These are phyloP conservation scores for Aethionema arabicum DNA, from an alignment of 345 rosid species.

Conservation along the genomic window DNA sequence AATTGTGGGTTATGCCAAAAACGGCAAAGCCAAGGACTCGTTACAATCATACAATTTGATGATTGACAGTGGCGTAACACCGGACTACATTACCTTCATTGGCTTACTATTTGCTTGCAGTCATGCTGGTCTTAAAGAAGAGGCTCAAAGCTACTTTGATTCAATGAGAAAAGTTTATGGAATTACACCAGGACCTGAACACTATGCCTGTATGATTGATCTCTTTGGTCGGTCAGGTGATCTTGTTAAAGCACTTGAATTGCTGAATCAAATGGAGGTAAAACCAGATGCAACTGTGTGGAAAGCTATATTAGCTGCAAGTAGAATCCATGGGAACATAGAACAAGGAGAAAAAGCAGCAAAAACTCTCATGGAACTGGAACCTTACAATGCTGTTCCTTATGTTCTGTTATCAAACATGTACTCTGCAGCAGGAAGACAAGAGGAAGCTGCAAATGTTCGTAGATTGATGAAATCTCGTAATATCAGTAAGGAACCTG, in stretches of 20 bases:
- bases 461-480: conserved; percentile 71
- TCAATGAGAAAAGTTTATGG: conserved; percentile 62
- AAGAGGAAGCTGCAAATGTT: conserved; percentile 71
- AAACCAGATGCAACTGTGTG: conserved; percentile 83
- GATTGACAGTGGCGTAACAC: conserved; percentile 59
- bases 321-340: conserved; percentile 67
- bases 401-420: conserved; percentile 71
- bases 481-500: conserved; percentile 78
- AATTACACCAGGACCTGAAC: conserved; percentile 77
- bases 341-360: conserved; percentile 85
- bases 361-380: conserved; percentile 59
- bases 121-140: conserved; percentile 70
- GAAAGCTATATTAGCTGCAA: conserved; percentile 76
- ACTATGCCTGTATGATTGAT: conserved; percentile 91
- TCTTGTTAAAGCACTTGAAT: conserved; percentile 57
- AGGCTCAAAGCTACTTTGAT: conserved; percentile 55
- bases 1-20: conserved; percentile 84
- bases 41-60: conserved; percentile 55
- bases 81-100: conserved; percentile 76
- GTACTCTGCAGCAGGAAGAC: conserved; percentile 66
- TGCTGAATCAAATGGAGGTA: conserved; percentile 62
- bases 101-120: conserved; percentile 93
- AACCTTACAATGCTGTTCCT: conserved; percentile 69
- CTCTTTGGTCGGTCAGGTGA: conserved; percentile 83
- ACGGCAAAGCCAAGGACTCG: conserved; percentile 77